Evolutionary conservation across 2,329 filamentous ascomycete species (phyloP).

Genomic region (Cladobotryum protrusum): DNA sequence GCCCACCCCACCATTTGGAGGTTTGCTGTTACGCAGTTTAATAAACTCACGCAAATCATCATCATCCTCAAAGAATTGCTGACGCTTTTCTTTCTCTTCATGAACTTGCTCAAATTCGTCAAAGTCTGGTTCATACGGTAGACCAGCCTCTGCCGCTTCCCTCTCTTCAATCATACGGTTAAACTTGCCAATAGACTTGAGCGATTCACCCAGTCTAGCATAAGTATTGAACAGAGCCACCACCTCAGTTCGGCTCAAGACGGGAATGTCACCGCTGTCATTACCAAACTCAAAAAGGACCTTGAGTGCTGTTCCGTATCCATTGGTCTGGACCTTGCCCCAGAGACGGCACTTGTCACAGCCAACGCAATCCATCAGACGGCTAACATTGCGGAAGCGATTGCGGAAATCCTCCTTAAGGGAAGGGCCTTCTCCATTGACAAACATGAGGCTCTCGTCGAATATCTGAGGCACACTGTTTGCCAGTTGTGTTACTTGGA

Average conservation of each 20-base stretch:
- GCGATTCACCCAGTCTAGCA: constrained; percentile 74
- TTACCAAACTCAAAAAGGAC: constrained; percentile 90
- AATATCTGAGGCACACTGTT: constrained; percentile 74
- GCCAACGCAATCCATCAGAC: constrained; percentile 97
- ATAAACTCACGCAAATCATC: constrained; percentile 21
- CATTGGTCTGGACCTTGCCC: constrained; percentile 94
- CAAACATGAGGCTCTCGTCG: constrained; percentile 94
- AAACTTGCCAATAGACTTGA: constrained; percentile 71
- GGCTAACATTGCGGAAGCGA: constrained; percentile 92
- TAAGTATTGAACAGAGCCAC: constrained; percentile 95
- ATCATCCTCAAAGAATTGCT: constrained; percentile 27
- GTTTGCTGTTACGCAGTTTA: constrained; percentile 25
- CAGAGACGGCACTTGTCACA: constrained; percentile 98
- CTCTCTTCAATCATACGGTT: constrained; percentile 38
- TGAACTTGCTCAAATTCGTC: constrained; percentile 10
- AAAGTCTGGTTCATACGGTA: background rate
- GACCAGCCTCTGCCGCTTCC: constrained; percentile 24
- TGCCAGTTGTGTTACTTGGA: constrained; percentile 66
- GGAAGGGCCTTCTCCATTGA: constrained; percentile 64
- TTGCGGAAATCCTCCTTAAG: constrained; percentile 97
- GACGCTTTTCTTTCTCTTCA: constrained; percentile 28
- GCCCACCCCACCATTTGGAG: constrained; percentile 29
- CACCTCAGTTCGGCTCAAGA: constrained; percentile 80
- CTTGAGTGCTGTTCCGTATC: constrained; percentile 91
- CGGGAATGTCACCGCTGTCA: constrained; percentile 56